phyloP scores from a whole-genome alignment of 768 basidiomycete genomes.

The Termitomyces sp. region DNA sequence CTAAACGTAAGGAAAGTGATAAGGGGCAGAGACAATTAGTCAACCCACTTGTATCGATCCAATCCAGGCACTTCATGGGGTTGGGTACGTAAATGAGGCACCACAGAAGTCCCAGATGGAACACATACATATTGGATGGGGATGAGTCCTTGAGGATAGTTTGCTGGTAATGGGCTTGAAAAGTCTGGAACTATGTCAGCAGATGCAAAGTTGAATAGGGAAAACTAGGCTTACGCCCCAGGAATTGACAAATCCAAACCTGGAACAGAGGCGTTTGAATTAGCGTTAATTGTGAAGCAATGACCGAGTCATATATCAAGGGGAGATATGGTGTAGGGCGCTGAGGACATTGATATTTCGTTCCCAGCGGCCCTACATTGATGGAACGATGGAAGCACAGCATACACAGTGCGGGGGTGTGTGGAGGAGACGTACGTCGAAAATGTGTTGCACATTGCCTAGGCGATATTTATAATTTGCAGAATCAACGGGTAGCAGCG shows the following conservation, averaged over 20 bases:
- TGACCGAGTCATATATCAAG: background rate
- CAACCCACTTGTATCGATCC: conserved; percentile 7
- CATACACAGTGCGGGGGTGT: background rate
- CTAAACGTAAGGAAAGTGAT: conserved; percentile 24
- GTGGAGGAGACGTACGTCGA: conserved; percentile 31
- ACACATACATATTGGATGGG: conserved; percentile 4
- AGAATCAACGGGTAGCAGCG: no score
- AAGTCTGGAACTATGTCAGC: background rate
- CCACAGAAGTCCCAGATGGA: background rate
- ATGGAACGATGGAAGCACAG: background rate
- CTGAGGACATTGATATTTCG: background rate
- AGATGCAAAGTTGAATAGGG: background rate
- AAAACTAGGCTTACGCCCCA: conserved; percentile 53
- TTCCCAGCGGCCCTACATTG: no score
- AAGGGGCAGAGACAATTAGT: background rate
- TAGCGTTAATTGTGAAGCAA: background rate
- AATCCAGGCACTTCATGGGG: conserved; percentile 5
- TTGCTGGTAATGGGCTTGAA: conserved; percentile 7
- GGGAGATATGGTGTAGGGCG: background rate
- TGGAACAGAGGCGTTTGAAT: conserved; percentile 15
- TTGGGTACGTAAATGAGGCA: background rate
- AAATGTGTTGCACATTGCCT: conserved; percentile 44
- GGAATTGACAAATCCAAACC: conserved; percentile 67
- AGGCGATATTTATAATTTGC: background rate
- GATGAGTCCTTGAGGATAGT: background rate